Percentiles rank a stretch among this genome's conserved stretches.
Evolutionary conservation across 2,329 filamentous ascomycete species (phyloP).

Genomic region (Hansfordia pulvinata): DNA sequence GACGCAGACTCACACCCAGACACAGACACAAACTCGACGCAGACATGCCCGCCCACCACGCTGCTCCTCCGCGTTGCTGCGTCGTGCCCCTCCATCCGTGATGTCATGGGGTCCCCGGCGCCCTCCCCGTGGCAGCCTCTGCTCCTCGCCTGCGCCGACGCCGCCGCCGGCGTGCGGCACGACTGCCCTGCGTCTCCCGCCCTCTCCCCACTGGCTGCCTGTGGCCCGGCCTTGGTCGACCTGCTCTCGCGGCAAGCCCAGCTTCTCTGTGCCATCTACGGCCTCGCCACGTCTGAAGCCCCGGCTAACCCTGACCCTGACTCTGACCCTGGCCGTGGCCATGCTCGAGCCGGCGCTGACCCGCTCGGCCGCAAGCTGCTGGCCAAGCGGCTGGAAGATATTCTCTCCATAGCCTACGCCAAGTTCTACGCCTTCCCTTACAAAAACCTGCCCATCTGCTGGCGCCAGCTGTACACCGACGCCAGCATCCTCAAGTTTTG

Average conservation of each 20-base stretch:
- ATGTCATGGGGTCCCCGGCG: too few relatives aligned
- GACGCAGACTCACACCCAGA: too few relatives aligned
- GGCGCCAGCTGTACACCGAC: slow-evolving; percentile 61
- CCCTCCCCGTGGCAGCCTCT: slow-evolving; percentile 5
- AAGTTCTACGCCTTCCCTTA: slow-evolving; percentile 61
- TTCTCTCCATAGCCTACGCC: slow-evolving; percentile 44
- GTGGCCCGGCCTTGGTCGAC: slow-evolving; percentile 11
- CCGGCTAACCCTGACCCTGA: too few relatives aligned
- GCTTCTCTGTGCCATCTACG: slow-evolving; percentile 5
- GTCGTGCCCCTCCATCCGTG: too few relatives aligned
- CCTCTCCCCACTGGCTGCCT: slow-evolving; percentile 8
- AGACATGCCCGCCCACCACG: too few relatives aligned
- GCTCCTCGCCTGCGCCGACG: slow-evolving; percentile 9
- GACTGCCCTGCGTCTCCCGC: slow-evolving; percentile 8
- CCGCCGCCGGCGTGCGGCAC: slow-evolving; percentile 7
- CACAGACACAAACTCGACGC: too few relatives aligned
- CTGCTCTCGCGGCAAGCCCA: slow-evolving; percentile 13
- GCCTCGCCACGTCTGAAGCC: slow-evolving; percentile 1
- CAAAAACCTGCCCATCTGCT: slow-evolving; percentile 50
- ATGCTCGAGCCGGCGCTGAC: too few relatives aligned
- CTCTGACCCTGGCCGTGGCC: too few relatives aligned
- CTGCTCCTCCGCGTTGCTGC: too few relatives aligned
- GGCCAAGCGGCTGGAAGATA: slow-evolving; percentile 35
- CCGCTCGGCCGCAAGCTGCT: too few relatives aligned
- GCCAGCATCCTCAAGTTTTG: slow-evolving; percentile 51